These are phyloP conservation scores for Echinosophora koreensis DNA, from an alignment of 306 rosid species.

Conservation along the genomic window DNA sequence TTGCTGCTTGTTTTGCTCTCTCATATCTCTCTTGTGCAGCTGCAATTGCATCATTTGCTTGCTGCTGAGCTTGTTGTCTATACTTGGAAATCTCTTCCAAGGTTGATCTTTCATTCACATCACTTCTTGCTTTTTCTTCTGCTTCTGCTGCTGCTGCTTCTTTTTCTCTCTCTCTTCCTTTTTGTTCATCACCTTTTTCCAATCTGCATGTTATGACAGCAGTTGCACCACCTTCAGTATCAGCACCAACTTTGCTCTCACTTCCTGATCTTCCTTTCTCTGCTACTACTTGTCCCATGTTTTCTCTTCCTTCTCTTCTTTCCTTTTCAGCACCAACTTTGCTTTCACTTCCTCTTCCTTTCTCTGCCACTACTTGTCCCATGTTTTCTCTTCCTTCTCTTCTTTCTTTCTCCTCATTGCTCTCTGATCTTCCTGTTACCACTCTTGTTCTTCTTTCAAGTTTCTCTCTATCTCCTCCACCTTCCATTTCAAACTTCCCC, in stretches of 20 bases:
- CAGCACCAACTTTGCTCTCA: background rate
- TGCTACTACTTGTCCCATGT: slow-evolving; percentile 25
- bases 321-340: slow-evolving; percentile 2
- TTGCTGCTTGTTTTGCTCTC: slow-evolving; percentile 53
- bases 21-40: slow-evolving; percentile 62
- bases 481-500: slow-evolving; percentile 46
- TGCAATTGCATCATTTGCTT: slow-evolving; percentile 45
- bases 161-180: background rate
- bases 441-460: slow-evolving; percentile 33
- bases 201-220: slow-evolving; percentile 30
- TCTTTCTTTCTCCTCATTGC: background rate
- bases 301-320: background rate
- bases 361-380: slow-evolving; percentile 37
- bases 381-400: background rate
- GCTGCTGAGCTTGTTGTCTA: slow-evolving; percentile 57
- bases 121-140: slow-evolving; percentile 10
- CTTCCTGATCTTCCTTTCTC: slow-evolving; percentile 39
- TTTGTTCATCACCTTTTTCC: slow-evolving; percentile 6
- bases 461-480: slow-evolving; percentile 5
- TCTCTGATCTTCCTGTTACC: slow-evolving; percentile 11
- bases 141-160: no score
- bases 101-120: slow-evolving; percentile 23
- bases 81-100: slow-evolving; percentile 52
- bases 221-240: slow-evolving; percentile 15
- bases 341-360: background rate